phyloP scores from a whole-genome alignment of 1,284 basidiomycete genomes.

The Moesziomyces parantarcticus region DNA sequence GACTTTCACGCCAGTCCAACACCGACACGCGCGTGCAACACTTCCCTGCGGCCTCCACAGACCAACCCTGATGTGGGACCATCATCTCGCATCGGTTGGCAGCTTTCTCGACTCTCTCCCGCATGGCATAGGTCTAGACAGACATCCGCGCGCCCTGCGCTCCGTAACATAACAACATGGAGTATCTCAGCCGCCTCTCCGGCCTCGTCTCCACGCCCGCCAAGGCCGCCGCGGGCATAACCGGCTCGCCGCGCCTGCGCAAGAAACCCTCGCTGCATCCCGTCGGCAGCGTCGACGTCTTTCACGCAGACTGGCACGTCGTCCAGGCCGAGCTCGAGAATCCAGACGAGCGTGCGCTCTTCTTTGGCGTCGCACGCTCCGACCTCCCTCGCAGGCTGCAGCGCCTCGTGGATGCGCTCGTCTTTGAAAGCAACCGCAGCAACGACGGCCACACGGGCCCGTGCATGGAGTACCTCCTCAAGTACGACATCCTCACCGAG shows the following conservation, averaged over 20 bases:
- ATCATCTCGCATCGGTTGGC: too few species aligned
- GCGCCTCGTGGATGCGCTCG: constrained; percentile 86
- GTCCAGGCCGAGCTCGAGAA: constrained; percentile 71
- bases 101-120: too few species aligned
- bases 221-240: constrained; percentile 28
- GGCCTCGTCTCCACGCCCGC: constrained; percentile 43
- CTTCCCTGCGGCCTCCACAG: constrained; percentile 1
- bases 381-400: constrained; percentile 81
- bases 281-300: constrained; percentile 46
- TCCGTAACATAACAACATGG: constrained; percentile 10
- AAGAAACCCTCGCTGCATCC: constrained; percentile 43
- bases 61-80: too few species aligned
- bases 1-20: too few species aligned
- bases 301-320: constrained; percentile 43
- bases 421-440: constrained; percentile 82
- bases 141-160: too few species aligned
- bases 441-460: constrained; percentile 80
- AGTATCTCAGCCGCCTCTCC: constrained; percentile 47
- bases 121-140: too few species aligned
- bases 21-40: constrained; percentile 13
- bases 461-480: constrained; percentile 89
- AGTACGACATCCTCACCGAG: constrained; percentile 73
- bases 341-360: constrained; percentile 83
- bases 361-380: constrained; percentile 82
- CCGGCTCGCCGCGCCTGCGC: constrained; percentile 28